Evolutionary conservation across 2,329 filamentous ascomycete species (phyloP).

Genomic region (Cadophora sp.): DNA sequence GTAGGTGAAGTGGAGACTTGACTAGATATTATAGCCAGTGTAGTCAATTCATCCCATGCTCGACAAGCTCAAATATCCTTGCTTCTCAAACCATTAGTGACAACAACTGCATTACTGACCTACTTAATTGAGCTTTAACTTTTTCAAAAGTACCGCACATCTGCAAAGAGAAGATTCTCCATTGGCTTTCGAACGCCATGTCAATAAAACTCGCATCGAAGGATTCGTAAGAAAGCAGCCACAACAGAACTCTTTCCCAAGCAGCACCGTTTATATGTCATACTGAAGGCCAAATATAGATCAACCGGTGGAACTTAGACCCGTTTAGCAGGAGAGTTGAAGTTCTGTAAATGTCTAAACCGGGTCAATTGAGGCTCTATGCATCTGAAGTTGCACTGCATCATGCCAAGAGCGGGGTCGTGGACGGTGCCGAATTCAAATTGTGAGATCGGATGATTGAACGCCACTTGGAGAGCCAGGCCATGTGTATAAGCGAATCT

Average conservation of each 20-base stretch:
- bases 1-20: too few relatives aligned
- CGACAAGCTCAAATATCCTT: neutral
- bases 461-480: neutral
- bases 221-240: neutral
- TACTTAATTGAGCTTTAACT: neutral
- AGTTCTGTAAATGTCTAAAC: neutral
- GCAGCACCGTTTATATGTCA: neutral
- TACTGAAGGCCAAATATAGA: neutral
- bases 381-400: neutral
- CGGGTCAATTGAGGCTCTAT: conserved; percentile 5
- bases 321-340: neutral
- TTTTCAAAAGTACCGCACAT: neutral
- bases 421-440: neutral
- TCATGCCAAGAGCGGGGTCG: conserved; percentile 6
- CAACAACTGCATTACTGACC: neutral
- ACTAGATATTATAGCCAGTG: neutral
- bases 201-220: conserved; percentile 4
- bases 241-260: neutral
- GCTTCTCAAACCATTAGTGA: neutral
- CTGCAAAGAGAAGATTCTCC: neutral
- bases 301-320: neutral
- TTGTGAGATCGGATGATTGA: conserved; percentile 2
- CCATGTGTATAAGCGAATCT: neutral
- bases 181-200: conserved; percentile 7
- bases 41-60: neutral